Evolutionary conservation across 768 basidiomycete species (phyloP), one percentile per base, ranked within the genome.

Genomic region (Termitomyces sp.): DNA sequence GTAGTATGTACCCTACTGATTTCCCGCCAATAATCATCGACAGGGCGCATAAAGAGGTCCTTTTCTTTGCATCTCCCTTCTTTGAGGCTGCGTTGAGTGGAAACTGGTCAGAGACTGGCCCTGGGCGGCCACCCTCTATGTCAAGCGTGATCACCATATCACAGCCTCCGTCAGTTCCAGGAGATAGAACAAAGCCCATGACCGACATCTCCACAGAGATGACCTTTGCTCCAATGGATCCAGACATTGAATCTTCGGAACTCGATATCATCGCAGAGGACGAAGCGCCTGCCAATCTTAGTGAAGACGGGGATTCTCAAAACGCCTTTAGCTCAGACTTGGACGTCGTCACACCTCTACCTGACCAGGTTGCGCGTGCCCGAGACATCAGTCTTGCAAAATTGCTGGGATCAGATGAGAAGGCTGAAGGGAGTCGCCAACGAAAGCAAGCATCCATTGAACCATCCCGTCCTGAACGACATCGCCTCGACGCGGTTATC

Each of bases 61-160:
- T 96, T 6, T 89, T 87, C 72, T 96, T 94, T 67, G 89, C 93
- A 4, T 94, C 92, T n/a, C 92, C 94, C 0, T 96, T 96, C 78
- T 96, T 96, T 69, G 88, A 94, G 71, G 92, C 91, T 18, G 87
- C 92, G 9, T 75, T 96, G 47, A 91, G 91, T 63, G 94, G 94
- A 8, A 84, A 90, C 65, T 96, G 94, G 94, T 89, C 90, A 13
- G 94, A 96, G 73, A 94, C 88, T 7, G 57, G 52, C 16, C 52
- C 51, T 6, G 88, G 86, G 34, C 80, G 89, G 39, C 89, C 87
- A 20, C 81, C 77, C 24, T 92, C 88, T 56, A 84, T 88, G 78
- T 90, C 87, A 26, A 92, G 90, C 49, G 78, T 92, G 32, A 88
- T 92, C 66, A 92, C 92, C 22, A 89, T 94, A 53, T 88, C 90